These are phyloP conservation scores for Carallia brachiata DNA, from an alignment of 345 rosid species.

Conservation along the genomic window DNA sequence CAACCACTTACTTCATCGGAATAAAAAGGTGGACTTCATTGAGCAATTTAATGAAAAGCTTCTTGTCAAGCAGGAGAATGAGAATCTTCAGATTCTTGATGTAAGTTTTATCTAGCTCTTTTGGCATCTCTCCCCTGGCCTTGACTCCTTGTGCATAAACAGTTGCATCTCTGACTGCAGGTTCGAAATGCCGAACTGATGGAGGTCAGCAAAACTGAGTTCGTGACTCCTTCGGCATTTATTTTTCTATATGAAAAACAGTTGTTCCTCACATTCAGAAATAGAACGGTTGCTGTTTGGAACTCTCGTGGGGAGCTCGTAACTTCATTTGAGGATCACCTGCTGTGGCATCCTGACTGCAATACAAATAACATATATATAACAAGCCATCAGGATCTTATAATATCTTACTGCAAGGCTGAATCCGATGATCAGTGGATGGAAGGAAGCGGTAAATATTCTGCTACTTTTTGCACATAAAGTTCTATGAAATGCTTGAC, in stretches of 20 bases:
- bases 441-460: constrained; percentile 73
- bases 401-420: constrained; percentile 96
- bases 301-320: constrained; percentile 95
- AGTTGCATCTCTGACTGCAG: constrained; percentile 31
- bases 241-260: constrained; percentile 94
- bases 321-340: constrained; percentile 96
- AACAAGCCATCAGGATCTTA: constrained; percentile 96
- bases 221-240: constrained; percentile 96
- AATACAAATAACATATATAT: constrained; percentile 94
- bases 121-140: background rate
- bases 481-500: background rate
- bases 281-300: constrained; percentile 87
- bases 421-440: constrained; percentile 86
- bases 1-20: constrained; percentile 84
- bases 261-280: constrained; percentile 87
- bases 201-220: constrained; percentile 77
- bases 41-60: constrained; percentile 98
- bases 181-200: constrained; percentile 75
- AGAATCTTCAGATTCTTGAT: constrained; percentile 96
- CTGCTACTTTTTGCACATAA: background rate
- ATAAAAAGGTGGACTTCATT: constrained; percentile 96
- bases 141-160: background rate
- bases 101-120: constrained; percentile 41
- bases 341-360: constrained; percentile 95
- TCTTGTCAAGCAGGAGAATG: constrained; percentile 97